Evolutionary conservation across 306 rosid genomes (phyloP).

Genomic region (Fragaria nilgerrensis): DNA sequence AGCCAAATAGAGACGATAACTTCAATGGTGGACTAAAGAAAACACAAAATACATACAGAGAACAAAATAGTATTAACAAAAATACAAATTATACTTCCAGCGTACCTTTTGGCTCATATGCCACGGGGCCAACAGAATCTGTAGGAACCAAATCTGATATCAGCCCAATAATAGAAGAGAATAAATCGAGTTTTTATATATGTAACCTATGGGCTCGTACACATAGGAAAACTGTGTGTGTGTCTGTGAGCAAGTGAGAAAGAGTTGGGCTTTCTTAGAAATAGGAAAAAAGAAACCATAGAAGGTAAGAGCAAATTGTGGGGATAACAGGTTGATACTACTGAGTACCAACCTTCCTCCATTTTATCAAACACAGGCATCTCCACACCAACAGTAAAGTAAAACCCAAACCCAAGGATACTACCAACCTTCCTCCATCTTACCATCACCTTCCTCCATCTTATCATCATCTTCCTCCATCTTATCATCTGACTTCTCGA

Average conservation of each 20-base stretch:
- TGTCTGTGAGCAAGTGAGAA: background rate
- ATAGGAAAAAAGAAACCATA: background rate
- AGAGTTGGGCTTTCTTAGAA: background rate
- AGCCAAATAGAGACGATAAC: slow-evolving; percentile 21
- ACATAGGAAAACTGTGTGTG: background rate
- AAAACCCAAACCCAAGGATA: slow-evolving; percentile 20
- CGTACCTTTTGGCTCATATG: slow-evolving; percentile 58
- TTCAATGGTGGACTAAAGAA: background rate
- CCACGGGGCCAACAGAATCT: slow-evolving; percentile 26
- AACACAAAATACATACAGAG: background rate
- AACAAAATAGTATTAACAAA: background rate
- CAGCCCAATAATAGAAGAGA: slow-evolving; percentile 7
- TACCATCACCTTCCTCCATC: slow-evolving; percentile 68
- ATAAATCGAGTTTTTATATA: background rate
- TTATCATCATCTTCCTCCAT: slow-evolving; percentile 70
- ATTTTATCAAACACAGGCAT: background rate
- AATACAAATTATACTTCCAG: background rate
- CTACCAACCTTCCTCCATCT: slow-evolving; percentile 81
- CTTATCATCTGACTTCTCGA: slow-evolving; percentile 39
- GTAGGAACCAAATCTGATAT: slow-evolving; percentile 46
- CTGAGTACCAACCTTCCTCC: background rate
- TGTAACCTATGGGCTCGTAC: background rate
- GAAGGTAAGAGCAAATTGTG: background rate
- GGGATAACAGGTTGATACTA: background rate
- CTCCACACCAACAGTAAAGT: background rate